These are phyloP conservation scores for Phylloporus arenicola DNA, from an alignment of 768 basidiomycete genomes.

Conservation along the genomic window DNA sequence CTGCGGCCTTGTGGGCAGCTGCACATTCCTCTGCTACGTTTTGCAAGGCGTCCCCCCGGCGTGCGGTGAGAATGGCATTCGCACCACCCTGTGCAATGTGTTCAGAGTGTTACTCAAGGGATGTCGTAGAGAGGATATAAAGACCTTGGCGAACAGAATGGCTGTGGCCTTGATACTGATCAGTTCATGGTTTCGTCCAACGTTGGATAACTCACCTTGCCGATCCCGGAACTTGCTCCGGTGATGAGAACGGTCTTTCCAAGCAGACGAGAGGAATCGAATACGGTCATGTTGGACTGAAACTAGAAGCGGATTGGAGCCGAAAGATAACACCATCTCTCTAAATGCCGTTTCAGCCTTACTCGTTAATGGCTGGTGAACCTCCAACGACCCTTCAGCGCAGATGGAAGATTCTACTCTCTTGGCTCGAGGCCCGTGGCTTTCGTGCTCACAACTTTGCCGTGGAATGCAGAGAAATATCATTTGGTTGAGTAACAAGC, in stretches of 20 bases:
- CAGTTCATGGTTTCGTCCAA: neutral
- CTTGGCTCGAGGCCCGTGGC: slow-evolving; percentile 49
- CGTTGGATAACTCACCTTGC: slow-evolving; percentile 50
- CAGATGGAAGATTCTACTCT: slow-evolving; percentile 44
- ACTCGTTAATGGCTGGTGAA: neutral
- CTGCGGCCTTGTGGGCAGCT: slow-evolving; percentile 67
- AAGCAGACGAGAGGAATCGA: slow-evolving; percentile 73
- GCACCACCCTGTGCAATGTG: slow-evolving; percentile 59
- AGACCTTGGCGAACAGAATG: slow-evolving; percentile 80
- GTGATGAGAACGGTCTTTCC: slow-evolving; percentile 87
- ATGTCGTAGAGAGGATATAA: neutral
- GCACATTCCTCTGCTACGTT: slow-evolving; percentile 63
- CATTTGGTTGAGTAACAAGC: slow-evolving; percentile 41
- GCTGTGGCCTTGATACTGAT: slow-evolving; percentile 63
- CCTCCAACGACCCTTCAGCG: slow-evolving; percentile 2
- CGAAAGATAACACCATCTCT: neutral
- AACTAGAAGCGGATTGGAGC: neutral
- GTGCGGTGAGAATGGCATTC: slow-evolving; percentile 81
- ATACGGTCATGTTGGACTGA: slow-evolving; percentile 58
- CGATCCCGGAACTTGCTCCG: slow-evolving; percentile 87
- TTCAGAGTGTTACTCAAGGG: neutral
- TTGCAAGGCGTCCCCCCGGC: slow-evolving; percentile 67
- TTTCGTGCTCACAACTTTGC: slow-evolving; percentile 40
- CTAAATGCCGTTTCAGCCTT: no score
- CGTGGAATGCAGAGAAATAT: slow-evolving; percentile 48